These are phyloP conservation scores for Claviceps spartinae DNA, from an alignment of 2,329 filamentous ascomycete species.

Conservation along the genomic window DNA sequence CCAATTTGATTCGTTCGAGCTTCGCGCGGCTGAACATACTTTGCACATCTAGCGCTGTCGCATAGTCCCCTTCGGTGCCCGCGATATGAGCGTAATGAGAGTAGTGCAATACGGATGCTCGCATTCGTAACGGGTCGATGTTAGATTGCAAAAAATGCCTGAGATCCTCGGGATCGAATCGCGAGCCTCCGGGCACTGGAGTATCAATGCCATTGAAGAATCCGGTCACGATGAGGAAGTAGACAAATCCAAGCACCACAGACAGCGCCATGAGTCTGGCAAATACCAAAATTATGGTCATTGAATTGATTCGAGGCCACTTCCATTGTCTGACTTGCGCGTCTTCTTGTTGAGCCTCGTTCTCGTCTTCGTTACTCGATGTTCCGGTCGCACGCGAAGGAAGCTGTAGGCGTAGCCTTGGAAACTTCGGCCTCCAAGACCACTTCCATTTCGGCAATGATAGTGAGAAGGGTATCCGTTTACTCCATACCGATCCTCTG, in stretches of 20 bases:
- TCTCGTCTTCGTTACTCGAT: slow-evolving; percentile 7
- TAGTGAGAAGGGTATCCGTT: slow-evolving; percentile 39
- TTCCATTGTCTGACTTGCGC: slow-evolving; percentile 13
- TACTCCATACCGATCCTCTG: slow-evolving; percentile 36
- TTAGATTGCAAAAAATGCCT: slow-evolving; percentile 59
- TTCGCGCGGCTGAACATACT: slow-evolving; percentile 58
- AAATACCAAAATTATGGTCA: slow-evolving; percentile 44
- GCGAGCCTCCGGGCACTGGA: slow-evolving; percentile 50
- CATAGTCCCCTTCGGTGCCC: slow-evolving; percentile 86
- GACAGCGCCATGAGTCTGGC: slow-evolving; percentile 63
- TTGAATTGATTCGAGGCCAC: slow-evolving; percentile 27
- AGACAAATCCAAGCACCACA: slow-evolving; percentile 64
- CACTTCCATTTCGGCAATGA: slow-evolving; percentile 42
- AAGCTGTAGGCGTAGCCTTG: slow-evolving; percentile 35
- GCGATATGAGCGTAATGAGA: slow-evolving; percentile 81
- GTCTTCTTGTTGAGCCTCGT: slow-evolving; percentile 5
- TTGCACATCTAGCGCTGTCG: slow-evolving; percentile 72
- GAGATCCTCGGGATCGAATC: slow-evolving; percentile 72
- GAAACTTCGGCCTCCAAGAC: slow-evolving; percentile 40
- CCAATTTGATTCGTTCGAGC: slow-evolving; percentile 62
- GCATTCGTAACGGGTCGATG: slow-evolving; percentile 56
- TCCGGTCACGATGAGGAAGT: slow-evolving; percentile 75
- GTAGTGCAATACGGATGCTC: slow-evolving; percentile 61
- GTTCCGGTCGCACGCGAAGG: slow-evolving; percentile 23
- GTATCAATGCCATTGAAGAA: slow-evolving; percentile 55